Conservation (phyloP, 139 green algal species). For the Edaphochlamys debaryana region DNA sequence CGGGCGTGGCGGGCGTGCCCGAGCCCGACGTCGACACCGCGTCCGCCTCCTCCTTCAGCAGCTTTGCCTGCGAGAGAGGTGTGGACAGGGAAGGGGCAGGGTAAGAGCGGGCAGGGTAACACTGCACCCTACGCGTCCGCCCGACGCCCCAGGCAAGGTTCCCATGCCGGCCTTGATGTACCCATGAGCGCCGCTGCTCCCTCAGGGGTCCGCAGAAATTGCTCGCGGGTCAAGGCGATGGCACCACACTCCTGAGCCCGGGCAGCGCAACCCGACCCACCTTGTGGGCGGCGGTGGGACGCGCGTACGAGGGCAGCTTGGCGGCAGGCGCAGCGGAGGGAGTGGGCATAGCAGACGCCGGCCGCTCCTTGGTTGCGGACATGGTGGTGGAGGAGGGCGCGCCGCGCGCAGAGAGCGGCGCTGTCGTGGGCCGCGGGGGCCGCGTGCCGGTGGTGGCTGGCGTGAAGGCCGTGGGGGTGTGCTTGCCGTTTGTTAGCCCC, state of each 20-base stretch:
- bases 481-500: conserved; percentile 32
- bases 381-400: background rate
- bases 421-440: conserved; percentile 15
- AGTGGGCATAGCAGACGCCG: background rate
- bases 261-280: no score
- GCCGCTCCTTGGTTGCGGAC: background rate
- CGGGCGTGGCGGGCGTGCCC: background rate
- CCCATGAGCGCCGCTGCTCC: no score
- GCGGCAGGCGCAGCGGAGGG: background rate
- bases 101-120: no score
- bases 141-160: no score
- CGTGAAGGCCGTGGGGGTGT: background rate
- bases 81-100: no score
- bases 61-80: background rate
- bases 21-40: background rate
- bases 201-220: no score
- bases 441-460: background rate
- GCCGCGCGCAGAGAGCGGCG: background rate
- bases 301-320: conserved; percentile 38
- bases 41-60: conserved; percentile 32
- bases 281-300: conserved; percentile 34
- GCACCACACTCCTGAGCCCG: no score
- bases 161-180: no score
- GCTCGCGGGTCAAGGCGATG: no score
- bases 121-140: no score